Evolutionary conservation across 2,329 filamentous ascomycete genomes (phyloP).

Genomic region (Knufia petricola): DNA sequence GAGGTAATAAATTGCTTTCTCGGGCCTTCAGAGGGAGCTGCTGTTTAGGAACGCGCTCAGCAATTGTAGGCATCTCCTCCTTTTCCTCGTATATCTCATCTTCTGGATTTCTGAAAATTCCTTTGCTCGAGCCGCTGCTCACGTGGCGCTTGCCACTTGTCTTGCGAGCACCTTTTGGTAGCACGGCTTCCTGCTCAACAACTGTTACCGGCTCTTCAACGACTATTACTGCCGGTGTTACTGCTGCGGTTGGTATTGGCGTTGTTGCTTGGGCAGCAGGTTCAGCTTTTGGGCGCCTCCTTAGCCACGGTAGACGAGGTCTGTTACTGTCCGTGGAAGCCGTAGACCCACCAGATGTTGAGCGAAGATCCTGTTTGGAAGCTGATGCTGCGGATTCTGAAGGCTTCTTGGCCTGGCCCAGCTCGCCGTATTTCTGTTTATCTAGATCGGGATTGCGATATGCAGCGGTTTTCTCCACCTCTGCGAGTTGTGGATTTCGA

Average conservation of each 20-base stretch:
- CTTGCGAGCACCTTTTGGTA: conserved; percentile 6
- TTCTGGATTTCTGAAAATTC: conserved; percentile 49
- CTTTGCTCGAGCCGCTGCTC: conserved; percentile 35
- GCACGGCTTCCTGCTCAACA: background rate
- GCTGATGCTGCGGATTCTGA: background rate
- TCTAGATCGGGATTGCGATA: conserved; percentile 37
- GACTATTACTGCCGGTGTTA: no score
- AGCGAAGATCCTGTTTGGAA: conserved; percentile 16
- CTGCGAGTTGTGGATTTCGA: conserved; percentile 43
- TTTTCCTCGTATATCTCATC: conserved; percentile 79
- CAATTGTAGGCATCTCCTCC: conserved; percentile 35
- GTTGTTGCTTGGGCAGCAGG: background rate
- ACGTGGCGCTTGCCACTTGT: conserved; percentile 25
- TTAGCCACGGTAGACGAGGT: conserved; percentile 7
- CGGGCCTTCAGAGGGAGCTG: conserved; percentile 47
- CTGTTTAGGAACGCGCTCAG: conserved; percentile 1
- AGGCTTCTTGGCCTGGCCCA: background rate
- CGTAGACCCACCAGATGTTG: conserved; percentile 20
- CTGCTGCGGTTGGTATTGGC: background rate
- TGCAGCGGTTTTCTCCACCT: conserved; percentile 39
- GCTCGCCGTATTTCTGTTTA: conserved; percentile 24
- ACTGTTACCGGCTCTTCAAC: background rate
- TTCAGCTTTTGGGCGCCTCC: background rate
- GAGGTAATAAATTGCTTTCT: conserved; percentile 53
- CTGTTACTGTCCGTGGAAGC: conserved; percentile 3